phyloP scores from a whole-genome alignment of 768 basidiomycete genomes.

The Hirschioporus abietinus region DNA sequence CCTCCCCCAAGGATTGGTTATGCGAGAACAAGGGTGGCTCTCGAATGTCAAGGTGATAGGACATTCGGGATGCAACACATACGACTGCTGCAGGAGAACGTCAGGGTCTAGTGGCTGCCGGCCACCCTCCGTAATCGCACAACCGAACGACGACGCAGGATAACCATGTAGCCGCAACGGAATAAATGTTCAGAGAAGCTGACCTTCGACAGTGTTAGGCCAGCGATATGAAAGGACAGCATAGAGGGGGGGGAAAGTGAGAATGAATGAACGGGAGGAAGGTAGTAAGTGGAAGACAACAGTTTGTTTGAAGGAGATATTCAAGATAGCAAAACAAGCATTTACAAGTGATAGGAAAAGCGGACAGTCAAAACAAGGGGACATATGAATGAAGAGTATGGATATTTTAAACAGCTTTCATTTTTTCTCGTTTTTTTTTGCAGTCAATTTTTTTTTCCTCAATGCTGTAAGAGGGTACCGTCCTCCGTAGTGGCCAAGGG shows the following conservation, averaged over 20 bases:
- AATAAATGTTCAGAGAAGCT: neutral
- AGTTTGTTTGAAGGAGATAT: neutral
- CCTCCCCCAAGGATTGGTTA: neutral
- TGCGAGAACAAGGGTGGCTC: neutral
- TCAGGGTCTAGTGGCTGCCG: neutral
- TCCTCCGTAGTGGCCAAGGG: neutral
- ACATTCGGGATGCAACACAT: neutral
- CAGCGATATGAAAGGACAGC: neutral
- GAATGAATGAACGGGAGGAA: neutral
- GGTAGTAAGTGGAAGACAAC: no score
- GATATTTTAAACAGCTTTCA: neutral
- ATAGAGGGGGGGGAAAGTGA: neutral
- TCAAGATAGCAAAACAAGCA: neutral
- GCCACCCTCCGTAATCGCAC: slow-evolving; percentile 1
- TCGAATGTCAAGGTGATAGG: neutral
- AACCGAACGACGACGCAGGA: slow-evolving; percentile 1
- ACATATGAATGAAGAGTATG: no score
- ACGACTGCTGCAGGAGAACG: neutral
- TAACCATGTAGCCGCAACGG: neutral
- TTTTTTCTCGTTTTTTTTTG: neutral
- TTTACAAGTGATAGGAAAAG: neutral
- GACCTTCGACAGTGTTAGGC: neutral
- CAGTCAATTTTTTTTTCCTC: neutral
- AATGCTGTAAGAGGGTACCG: neutral
- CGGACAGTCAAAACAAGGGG: neutral